These are phyloP conservation scores for Russula sp. DNA, from an alignment of 768 basidiomycete species.

Conservation along the genomic window DNA sequence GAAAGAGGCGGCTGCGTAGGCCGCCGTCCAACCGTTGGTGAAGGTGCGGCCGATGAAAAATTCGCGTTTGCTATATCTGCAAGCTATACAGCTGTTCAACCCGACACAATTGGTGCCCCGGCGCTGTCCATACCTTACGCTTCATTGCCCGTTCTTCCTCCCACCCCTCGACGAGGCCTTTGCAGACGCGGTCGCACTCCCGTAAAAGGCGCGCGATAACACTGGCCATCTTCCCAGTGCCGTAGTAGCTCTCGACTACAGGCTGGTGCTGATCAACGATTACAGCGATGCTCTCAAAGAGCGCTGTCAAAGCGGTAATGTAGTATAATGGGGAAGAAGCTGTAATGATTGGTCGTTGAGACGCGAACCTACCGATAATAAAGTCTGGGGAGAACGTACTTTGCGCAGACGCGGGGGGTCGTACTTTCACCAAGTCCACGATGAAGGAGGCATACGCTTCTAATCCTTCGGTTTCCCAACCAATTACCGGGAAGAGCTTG, in stretches of 20 bases:
- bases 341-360: conserved; percentile 36
- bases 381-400: conserved; percentile 46
- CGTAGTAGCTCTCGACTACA: conserved; percentile 98
- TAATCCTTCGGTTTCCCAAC: conserved; percentile 89
- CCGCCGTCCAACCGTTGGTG: conserved; percentile 24
- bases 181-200: conserved; percentile 85
- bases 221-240: conserved; percentile 76
- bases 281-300: conserved; percentile 93
- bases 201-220: conserved; percentile 74
- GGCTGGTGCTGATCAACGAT: conserved; percentile 98
- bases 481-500: conserved; percentile 94
- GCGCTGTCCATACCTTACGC: conserved; percentile 55
- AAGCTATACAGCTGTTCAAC: conserved; percentile 34
- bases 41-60: conserved; percentile 26
- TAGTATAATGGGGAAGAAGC: conserved; percentile 93
- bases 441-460: conserved; percentile 93
- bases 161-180: conserved; percentile 76
- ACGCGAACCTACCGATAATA: conserved; percentile 17
- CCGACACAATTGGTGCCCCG: background rate
- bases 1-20: conserved; percentile 35
- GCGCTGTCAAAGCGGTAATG: conserved; percentile 80
- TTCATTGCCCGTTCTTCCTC: conserved; percentile 85
- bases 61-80: conserved; percentile 38
- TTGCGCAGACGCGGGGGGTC: conserved; percentile 77
- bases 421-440: conserved; percentile 78